A percentile compares a stretch with the other conserved stretches of the same genome.
These are phyloP conservation scores for Verbascum thapsus DNA, from an alignment of 257 asterid species.

Conservation along the genomic window DNA sequence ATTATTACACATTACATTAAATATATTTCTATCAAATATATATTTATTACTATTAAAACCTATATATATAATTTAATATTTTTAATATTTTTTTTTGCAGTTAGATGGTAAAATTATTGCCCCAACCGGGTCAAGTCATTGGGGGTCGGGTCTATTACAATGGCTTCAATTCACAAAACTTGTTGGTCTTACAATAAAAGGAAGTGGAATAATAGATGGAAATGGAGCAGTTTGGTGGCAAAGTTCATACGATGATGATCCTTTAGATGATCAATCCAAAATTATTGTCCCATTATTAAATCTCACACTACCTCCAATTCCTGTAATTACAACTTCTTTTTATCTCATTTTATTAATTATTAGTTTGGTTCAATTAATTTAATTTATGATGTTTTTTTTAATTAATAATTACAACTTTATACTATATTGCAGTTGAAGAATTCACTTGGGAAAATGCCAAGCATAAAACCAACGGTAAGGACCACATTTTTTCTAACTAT, in stretches of 20 bases:
- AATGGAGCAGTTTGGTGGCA: conserved; percentile 95
- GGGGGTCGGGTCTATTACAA: conserved; percentile 86
- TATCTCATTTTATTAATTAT: not conserved
- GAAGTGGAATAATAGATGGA: conserved; percentile 80
- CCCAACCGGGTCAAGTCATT: conserved; percentile 64
- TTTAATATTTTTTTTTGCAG: conserved; percentile 41
- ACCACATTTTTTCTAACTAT: not conserved
- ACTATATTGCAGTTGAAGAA: conserved; percentile 47
- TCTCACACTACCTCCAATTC: conserved; percentile 47
- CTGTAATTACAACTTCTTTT: conserved; percentile 45
- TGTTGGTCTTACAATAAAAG: conserved; percentile 76
- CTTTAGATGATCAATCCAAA: conserved; percentile 70
- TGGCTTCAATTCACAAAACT: conserved; percentile 89
- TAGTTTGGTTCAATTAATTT: too few relatives aligned
- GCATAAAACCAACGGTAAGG: conserved; percentile 84
- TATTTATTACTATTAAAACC: too few relatives aligned
- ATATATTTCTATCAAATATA: too few relatives aligned
- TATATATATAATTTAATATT: too few relatives aligned
- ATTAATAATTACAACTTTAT: too few relatives aligned
- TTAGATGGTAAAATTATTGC: conserved; percentile 85
- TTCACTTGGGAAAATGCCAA: conserved; percentile 70
- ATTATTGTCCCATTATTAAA: conserved; percentile 57
- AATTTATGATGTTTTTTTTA: conserved; percentile 18
- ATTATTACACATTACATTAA: too few relatives aligned
- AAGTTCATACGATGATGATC: conserved; percentile 57